Conservation (phyloP, 495 filamentous ascomycete genomes). For the Trichoderma gamsii region DNA sequence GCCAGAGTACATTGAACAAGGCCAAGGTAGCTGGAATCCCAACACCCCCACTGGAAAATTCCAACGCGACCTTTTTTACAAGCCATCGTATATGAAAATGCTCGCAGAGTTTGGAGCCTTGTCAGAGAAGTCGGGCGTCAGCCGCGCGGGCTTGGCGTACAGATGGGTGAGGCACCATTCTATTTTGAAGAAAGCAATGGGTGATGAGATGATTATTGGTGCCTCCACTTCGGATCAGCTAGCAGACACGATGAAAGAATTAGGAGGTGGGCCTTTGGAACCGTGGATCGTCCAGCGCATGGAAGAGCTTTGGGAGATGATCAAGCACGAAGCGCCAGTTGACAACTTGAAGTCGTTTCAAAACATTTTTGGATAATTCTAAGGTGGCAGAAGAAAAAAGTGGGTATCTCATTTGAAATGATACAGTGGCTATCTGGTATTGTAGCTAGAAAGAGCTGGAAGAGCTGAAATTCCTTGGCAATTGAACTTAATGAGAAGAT, state of each 20-base stretch:
- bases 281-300: constrained; percentile 35
- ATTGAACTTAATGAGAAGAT: too few species aligned
- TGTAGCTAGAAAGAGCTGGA: too few species aligned
- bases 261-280: constrained; percentile 46
- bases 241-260: constrained; percentile 38
- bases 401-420: not conserved
- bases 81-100: constrained; percentile 32
- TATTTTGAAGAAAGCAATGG: constrained; percentile 36
- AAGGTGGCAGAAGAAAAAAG: not conserved
- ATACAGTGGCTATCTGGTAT: not conserved
- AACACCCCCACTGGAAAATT: constrained; percentile 19
- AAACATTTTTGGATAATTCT: not conserved
- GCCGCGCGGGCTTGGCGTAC: constrained; percentile 49
- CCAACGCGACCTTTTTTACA: constrained; percentile 41
- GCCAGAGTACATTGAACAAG: constrained; percentile 18
- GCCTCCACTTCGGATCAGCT: constrained; percentile 41
- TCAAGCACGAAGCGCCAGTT: constrained; percentile 33
- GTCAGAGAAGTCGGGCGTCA: constrained; percentile 37
- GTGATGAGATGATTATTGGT: constrained; percentile 51
- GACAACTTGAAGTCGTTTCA: not conserved
- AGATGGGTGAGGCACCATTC: constrained; percentile 51
- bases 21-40: constrained; percentile 37
- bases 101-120: constrained; percentile 44
- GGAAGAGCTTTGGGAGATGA: constrained; percentile 47
- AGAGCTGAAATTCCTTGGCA: too few species aligned